Base-by-base conservation (phyloP, 495 filamentous ascomycete genomes). In the Hypomontagnella monticulosa region DNA sequence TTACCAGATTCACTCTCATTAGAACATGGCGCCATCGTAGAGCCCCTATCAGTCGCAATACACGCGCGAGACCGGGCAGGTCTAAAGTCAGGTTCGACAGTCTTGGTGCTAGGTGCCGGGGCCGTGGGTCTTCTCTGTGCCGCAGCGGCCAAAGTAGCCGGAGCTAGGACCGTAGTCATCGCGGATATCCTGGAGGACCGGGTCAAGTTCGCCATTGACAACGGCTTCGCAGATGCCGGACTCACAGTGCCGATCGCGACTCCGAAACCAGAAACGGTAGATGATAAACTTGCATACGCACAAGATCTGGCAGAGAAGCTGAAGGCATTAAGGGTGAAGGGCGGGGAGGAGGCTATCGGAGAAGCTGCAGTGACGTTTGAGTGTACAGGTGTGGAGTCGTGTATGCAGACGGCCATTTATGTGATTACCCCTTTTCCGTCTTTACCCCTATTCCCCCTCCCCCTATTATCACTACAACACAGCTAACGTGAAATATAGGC, bases 301-400 rank as follows among this genome's bases (percentile, higher is more conserved):
- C 87, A 84, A 71, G 80, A 87, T 36, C 81, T 85, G 0, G 87
- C 89, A 4, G 84, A 76, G 43, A 71, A 62, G 19, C 73, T 88
- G n/a, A 78, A 80, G 64, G 69, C 73, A 12, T 76, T 81, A 0
- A 70, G 69, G 5, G 61, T 75, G 0, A 50, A 68, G 3, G 79
- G 76, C 3, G 14, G 19, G 0, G 27, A 30, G 0, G 70, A 72
- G 36, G 47, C 60, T 0, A 61, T 82, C 0, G 83, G 85, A 0
- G 90, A 92, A 55, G 88, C 93, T 6, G 85, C 86, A 65, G 88
- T 87, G 3, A 91, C 93, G n/a, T 96, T 92, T 73, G 94, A 98
- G 75, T 97, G 94, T 73, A 97, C 94, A 0, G 94, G 94, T 23
- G 92, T 93, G 3, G 92, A 94, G 47, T 83, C 88, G 2, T 97